Percentiles rank a stretch among this genome's conserved stretches.
phyloP scores from a whole-genome alignment of 83 land plant genomes.

The Isoetes engelmannii region DNA sequence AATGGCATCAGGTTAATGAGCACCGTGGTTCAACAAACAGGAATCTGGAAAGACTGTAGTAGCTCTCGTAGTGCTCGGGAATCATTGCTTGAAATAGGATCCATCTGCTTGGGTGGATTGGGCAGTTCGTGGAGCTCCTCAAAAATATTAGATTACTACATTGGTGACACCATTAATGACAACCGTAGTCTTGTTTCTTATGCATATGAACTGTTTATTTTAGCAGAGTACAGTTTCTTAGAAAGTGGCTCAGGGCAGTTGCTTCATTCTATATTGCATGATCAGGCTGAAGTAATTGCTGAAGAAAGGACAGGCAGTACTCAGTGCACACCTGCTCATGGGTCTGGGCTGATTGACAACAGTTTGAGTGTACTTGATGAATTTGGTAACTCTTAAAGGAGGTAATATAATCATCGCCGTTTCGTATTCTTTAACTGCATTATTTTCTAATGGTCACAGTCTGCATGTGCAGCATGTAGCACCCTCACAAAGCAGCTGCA shows the following conservation, averaged over 20 bases:
- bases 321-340: conserved; percentile 33
- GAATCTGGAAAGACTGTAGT: conserved; percentile 81
- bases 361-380: conserved; percentile 15
- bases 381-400: no score
- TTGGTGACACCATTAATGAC: conserved; percentile 36
- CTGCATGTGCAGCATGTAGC: no score
- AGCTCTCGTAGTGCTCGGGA: conserved; percentile 18
- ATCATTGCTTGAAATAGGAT: conserved; percentile 39
- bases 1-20: conserved; percentile 36
- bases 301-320: conserved; percentile 25
- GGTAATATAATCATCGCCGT: no score
- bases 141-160: conserved; percentile 30
- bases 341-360: conserved; percentile 31
- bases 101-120: conserved; percentile 49
- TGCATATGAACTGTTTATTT: conserved; percentile 87
- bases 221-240: conserved; percentile 69
- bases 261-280: conserved; percentile 26
- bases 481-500: no score
- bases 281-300: conserved; percentile 1
- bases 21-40: conserved; percentile 39
- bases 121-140: conserved; percentile 60
- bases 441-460: no score
- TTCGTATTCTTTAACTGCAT: no score
- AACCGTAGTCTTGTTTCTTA: conserved; percentile 39
- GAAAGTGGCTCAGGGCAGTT: conserved; percentile 39